phyloP scores from a whole-genome alignment of 805 yeast species.

The Candida maesae region DNA sequence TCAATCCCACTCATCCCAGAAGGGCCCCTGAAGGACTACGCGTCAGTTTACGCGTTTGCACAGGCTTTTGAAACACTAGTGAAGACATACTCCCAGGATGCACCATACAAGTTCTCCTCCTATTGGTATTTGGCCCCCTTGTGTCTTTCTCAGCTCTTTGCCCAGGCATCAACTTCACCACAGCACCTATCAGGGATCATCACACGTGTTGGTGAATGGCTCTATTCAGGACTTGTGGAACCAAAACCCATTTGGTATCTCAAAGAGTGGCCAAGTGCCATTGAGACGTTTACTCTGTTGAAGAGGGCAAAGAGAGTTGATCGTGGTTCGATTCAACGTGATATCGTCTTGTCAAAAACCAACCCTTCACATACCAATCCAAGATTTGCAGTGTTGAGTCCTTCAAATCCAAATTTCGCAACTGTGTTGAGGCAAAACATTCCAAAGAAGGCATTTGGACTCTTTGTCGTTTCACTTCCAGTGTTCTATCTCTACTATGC shows the following conservation, averaged over 20 bases:
- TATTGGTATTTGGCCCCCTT: constrained; percentile 20
- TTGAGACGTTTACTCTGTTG: constrained; percentile 6
- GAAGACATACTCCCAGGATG: not conserved
- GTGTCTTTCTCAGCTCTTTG: constrained; percentile 15
- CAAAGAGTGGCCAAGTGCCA: constrained; percentile 13
- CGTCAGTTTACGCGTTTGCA: constrained; percentile 12
- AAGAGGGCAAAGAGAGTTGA: constrained; percentile 7
- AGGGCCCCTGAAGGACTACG: constrained; percentile 13
- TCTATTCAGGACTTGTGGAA: constrained; percentile 17
- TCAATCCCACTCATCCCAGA: constrained; percentile 16
- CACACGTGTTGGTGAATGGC: constrained; percentile 1
- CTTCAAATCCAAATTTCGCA: constrained; percentile 14
- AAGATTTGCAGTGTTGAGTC: constrained; percentile 13
- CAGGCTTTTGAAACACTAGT: constrained; percentile 13
- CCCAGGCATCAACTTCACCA: constrained; percentile 15
- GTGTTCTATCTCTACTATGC: constrained; percentile 3
- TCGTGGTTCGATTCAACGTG: constrained; percentile 14
- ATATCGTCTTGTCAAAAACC: constrained; percentile 6
- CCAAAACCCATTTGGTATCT: constrained; percentile 13
- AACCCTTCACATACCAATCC: constrained; percentile 15
- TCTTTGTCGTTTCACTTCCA: constrained; percentile 10
- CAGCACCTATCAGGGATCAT: constrained; percentile 12
- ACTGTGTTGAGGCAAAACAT: constrained; percentile 4
- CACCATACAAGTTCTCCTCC: not conserved
- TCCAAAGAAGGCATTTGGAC: constrained; percentile 12